Evolutionary conservation across 371 early-diverging fungal species (phyloP).

Genomic region (Fennellomyces sp.): DNA sequence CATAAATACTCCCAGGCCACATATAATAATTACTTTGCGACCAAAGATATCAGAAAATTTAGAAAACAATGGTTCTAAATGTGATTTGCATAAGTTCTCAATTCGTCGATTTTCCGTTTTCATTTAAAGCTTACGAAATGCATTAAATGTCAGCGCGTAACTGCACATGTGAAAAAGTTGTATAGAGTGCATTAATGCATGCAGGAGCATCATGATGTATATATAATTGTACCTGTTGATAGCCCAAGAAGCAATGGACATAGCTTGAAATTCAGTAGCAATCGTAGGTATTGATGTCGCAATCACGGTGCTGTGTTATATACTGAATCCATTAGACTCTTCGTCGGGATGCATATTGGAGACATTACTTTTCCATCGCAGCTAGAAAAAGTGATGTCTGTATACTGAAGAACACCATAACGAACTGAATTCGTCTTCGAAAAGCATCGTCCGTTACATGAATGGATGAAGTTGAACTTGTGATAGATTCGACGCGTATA

Average conservation of each 20-base stretch:
- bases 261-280: slow-evolving; percentile 69
- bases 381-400: too few species aligned
- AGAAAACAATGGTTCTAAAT: slow-evolving; percentile 55
- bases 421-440: too few species aligned
- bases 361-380: too few species aligned
- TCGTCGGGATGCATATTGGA: too few species aligned
- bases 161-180: slow-evolving; percentile 41
- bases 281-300: slow-evolving; percentile 74
- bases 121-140: slow-evolving; percentile 36
- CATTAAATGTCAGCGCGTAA: slow-evolving; percentile 35
- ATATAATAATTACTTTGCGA: slow-evolving; percentile 62
- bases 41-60: slow-evolving; percentile 79
- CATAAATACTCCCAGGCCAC: slow-evolving; percentile 62
- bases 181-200: too few species aligned
- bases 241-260: slow-evolving; percentile 67
- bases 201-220: too few species aligned
- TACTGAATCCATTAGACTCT: too few species aligned
- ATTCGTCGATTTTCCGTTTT: too few species aligned
- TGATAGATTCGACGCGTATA: too few species aligned
- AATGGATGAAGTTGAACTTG: too few species aligned
- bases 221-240: slow-evolving; percentile 33
- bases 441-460: too few species aligned
- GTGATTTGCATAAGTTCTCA: background rate
- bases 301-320: slow-evolving; percentile 81
- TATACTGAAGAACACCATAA: too few species aligned